A percentile compares a stretch with the other conserved stretches of the same genome.
Conservation (phyloP, 2,329 filamentous ascomycete species). For the Colletotrichum sp. region DNA sequence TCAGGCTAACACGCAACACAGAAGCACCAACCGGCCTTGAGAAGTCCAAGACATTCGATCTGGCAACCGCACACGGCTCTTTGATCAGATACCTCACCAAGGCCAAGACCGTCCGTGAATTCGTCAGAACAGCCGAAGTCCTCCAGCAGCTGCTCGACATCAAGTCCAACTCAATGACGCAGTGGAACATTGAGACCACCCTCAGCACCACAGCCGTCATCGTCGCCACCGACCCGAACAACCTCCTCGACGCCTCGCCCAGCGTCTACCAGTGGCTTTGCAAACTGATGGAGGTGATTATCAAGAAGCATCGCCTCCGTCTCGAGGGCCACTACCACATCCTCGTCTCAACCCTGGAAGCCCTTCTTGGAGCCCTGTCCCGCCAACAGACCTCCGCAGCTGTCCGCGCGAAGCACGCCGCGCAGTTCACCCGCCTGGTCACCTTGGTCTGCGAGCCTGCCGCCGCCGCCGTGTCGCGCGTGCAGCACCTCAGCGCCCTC, state of each 20-base stretch:
- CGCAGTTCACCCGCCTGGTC: constrained; percentile 58
- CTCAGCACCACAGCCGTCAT: constrained; percentile 48
- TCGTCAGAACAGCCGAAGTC: constrained; percentile 44
- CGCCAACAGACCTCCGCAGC: constrained; percentile 17
- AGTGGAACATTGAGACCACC: constrained; percentile 63
- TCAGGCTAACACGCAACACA: background rate
- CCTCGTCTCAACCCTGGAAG: constrained; percentile 57
- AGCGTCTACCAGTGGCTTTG: constrained; percentile 52
- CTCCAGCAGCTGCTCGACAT: constrained; percentile 54
- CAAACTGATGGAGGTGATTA: constrained; percentile 58
- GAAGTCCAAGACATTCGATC: constrained; percentile 34
- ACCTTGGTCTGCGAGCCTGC: constrained; percentile 66
- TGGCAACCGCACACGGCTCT: constrained; percentile 46
- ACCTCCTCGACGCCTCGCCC: constrained; percentile 31
- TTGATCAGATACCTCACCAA: constrained; percentile 37
- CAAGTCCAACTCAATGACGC: constrained; percentile 54
- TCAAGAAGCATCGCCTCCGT: constrained; percentile 65
- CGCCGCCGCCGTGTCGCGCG: constrained; percentile 57
- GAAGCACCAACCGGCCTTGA: constrained; percentile 9
- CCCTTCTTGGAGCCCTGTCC: constrained; percentile 60
- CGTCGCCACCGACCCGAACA: constrained; percentile 25
- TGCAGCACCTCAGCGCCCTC: constrained; percentile 48
- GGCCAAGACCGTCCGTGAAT: constrained; percentile 33
- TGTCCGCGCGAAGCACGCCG: constrained; percentile 48
- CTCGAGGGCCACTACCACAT: constrained; percentile 68